Percentiles rank a stretch among this genome's conserved stretches.
Conservation (phyloP, 179 eudicot genomes). For the Gypsophila paniculata region DNA sequence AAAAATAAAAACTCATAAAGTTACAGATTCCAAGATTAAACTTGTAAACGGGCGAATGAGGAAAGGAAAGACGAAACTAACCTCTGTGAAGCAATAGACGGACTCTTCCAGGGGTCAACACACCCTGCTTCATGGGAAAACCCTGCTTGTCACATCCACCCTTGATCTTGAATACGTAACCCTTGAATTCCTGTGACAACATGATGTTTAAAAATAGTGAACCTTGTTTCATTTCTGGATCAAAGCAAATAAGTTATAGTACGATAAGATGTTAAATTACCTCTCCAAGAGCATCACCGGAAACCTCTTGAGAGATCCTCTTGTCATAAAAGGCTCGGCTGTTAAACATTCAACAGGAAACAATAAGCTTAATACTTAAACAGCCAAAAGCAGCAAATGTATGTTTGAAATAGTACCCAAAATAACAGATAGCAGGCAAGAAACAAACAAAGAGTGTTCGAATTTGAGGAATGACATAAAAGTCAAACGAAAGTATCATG, state of each 20-base stretch:
- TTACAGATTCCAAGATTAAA: neutral
- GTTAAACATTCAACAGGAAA: slow-evolving; percentile 11
- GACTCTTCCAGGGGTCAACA: slow-evolving; percentile 77
- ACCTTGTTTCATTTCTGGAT: neutral
- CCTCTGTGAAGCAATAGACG: slow-evolving; percentile 76
- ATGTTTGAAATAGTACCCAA: no score
- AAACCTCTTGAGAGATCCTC: slow-evolving; percentile 90
- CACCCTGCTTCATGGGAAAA: slow-evolving; percentile 96
- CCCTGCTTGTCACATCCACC: slow-evolving; percentile 95
- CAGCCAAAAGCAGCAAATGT: neutral
- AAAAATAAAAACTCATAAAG: neutral
- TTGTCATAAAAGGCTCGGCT: slow-evolving; percentile 80
- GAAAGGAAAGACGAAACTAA: neutral
- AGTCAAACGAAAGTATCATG: neutral
- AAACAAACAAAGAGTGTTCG: neutral
- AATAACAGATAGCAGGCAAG: no score
- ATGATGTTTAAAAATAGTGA: neutral
- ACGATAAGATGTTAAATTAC: slow-evolving; percentile 21
- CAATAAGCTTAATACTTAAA: neutral
- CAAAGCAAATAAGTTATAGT: no score
- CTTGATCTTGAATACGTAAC: slow-evolving; percentile 81
- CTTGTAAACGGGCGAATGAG: neutral
- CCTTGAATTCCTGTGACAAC: slow-evolving; percentile 66
- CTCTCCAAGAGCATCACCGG: slow-evolving; percentile 79
- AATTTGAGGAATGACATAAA: neutral